Conservation (phyloP, 805 yeast species). For the Saturnispora galanensis region DNA sequence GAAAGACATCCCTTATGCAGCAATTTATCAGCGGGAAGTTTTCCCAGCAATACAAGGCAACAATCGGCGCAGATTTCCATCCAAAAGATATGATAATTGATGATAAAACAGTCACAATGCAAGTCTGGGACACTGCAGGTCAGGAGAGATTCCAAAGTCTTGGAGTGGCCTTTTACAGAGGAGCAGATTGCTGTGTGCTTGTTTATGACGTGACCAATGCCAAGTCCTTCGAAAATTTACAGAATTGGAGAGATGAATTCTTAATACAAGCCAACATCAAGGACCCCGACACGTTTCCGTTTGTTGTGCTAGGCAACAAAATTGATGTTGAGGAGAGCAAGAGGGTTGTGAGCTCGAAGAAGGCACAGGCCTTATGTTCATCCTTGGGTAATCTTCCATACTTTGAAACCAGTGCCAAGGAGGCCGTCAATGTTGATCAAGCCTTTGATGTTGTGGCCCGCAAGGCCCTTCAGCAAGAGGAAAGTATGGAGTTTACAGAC, state of each 20-base stretch:
- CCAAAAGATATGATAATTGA: slow-evolving; percentile 86
- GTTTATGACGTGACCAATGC: slow-evolving; percentile 94
- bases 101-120: slow-evolving; percentile 70
- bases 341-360: slow-evolving; percentile 54
- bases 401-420: slow-evolving; percentile 97
- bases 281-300: slow-evolving; percentile 93
- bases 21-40: slow-evolving; percentile 93
- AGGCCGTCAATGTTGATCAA: slow-evolving; percentile 86
- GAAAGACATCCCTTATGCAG: slow-evolving; percentile 95
- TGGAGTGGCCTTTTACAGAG: slow-evolving; percentile 95
- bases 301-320: slow-evolving; percentile 90
- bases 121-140: slow-evolving; percentile 98
- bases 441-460: slow-evolving; percentile 95
- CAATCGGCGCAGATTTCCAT: slow-evolving; percentile 94
- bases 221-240: slow-evolving; percentile 81
- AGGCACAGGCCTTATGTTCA: slow-evolving; percentile 33
- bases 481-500: slow-evolving; percentile 79
- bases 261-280: slow-evolving; percentile 85
- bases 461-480: slow-evolving; percentile 92
- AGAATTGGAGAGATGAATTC: slow-evolving; percentile 92
- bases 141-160: slow-evolving; percentile 95
- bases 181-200: slow-evolving; percentile 95
- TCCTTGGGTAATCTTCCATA: slow-evolving; percentile 68
- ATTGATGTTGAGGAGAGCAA: slow-evolving; percentile 89
- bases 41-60: slow-evolving; percentile 92